Percentiles rank a stretch among this genome's conserved stretches.
phyloP scores from a whole-genome alignment of 1,284 basidiomycete species.

The Rhizoctonia solani region DNA sequence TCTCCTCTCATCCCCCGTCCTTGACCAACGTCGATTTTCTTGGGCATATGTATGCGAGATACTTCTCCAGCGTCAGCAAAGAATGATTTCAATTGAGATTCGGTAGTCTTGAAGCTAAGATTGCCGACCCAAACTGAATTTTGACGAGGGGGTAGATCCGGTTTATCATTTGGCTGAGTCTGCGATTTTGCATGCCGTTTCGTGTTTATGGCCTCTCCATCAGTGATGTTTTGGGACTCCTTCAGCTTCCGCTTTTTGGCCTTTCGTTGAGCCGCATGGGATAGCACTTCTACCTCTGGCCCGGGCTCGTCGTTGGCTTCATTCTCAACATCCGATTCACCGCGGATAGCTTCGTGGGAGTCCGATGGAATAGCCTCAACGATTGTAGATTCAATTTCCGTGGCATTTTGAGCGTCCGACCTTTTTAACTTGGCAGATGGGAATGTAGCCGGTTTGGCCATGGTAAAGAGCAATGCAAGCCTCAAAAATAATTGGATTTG shows the following conservation, averaged over 20 bases:
- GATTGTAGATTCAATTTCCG: neutral
- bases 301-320: neutral
- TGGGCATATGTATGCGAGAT: conserved; percentile 75
- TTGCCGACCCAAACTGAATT: conserved; percentile 97
- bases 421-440: neutral
- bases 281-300: conserved; percentile 58
- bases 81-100: conserved; percentile 69
- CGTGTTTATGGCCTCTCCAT: neutral
- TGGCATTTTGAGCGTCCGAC: neutral
- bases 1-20: conserved; percentile 45
- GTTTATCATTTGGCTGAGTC: conserved; percentile 44
- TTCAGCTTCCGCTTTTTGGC: conserved; percentile 31
- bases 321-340: neutral
- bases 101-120: conserved; percentile 86
- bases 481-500: conserved; percentile 28
- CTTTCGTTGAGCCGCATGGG: conserved; percentile 67
- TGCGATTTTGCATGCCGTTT: conserved; percentile 52
- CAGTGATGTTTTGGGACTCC: neutral
- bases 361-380: neutral
- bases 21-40: conserved; percentile 51
- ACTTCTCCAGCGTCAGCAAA: conserved; percentile 71
- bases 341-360: neutral
- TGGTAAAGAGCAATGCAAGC: neutral
- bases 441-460: neutral
- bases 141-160: conserved; percentile 56